phyloP scores from a whole-genome alignment of 495 filamentous ascomycete genomes.

The Podospora pseudoanserina region DNA sequence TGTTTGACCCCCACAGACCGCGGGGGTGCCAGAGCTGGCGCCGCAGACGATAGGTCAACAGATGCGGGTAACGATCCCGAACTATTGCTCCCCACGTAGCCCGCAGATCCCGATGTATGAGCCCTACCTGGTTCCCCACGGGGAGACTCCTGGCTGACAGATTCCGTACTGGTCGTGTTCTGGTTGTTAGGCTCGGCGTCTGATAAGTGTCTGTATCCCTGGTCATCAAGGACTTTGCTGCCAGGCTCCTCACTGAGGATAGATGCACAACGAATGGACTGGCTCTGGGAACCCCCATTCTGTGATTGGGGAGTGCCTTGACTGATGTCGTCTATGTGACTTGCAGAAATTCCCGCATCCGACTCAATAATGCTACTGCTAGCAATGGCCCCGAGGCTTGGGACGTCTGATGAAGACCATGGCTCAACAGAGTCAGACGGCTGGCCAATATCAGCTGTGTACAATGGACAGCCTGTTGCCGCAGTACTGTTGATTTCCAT shows the following conservation, averaged over 20 bases:
- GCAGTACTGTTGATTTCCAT: background rate
- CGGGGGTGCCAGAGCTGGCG: background rate
- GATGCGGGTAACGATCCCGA: conserved; percentile 4
- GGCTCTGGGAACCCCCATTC: background rate
- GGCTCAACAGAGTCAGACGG: background rate
- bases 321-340: background rate
- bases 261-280: background rate
- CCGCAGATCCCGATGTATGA: background rate
- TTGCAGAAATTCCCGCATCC: background rate
- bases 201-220: background rate
- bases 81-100: conserved; percentile 6
- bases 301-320: background rate
- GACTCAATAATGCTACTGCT: background rate
- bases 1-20: conserved; percentile 6
- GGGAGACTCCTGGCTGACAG: background rate
- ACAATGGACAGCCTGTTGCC: background rate
- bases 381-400: background rate
- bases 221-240: background rate
- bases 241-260: background rate
- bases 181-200: background rate
- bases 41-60: conserved; percentile 8
- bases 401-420: background rate
- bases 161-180: background rate
- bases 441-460: background rate
- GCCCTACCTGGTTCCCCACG: background rate